Evolutionary conservation across 352 stramenopile genomes (phyloP).

Genomic region (Thraustochytrium sp.): DNA sequence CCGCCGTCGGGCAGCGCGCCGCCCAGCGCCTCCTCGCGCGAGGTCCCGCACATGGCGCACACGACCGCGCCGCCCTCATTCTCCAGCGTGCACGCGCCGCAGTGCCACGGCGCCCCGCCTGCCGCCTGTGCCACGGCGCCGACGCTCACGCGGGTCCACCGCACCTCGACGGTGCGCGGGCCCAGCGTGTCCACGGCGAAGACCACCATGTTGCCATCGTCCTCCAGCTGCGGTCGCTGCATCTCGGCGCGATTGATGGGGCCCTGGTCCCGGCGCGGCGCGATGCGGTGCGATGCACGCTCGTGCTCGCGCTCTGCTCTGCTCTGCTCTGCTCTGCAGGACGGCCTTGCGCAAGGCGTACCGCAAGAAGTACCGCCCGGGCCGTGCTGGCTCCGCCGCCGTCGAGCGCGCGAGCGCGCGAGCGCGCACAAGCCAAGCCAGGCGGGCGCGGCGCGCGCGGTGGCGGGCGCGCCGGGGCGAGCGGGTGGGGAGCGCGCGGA

Average conservation of each 20-base stretch:
- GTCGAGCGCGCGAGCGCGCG: too few relatives aligned
- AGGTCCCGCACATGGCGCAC: slow-evolving; percentile 7
- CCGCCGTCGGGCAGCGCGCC: neutral
- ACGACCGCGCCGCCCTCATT: neutral
- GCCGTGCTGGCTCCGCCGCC: too few relatives aligned
- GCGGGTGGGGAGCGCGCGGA: too few relatives aligned
- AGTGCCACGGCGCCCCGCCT: neutral
- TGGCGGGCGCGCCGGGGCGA: too few relatives aligned
- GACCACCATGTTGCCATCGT: neutral
- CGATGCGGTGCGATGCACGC: too few relatives aligned
- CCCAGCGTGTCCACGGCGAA: neutral
- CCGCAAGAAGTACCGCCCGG: too few relatives aligned
- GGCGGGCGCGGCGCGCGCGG: too few relatives aligned
- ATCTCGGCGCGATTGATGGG: neutral
- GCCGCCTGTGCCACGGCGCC: neutral
- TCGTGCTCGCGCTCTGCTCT: too few relatives aligned
- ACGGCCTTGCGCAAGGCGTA: too few relatives aligned
- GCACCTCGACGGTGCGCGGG: neutral
- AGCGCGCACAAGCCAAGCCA: too few relatives aligned
- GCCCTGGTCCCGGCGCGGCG: too few relatives aligned
- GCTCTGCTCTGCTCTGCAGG: too few relatives aligned
- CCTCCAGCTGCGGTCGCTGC: neutral
- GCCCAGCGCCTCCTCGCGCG: neutral
- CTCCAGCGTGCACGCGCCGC: slow-evolving; percentile 9
- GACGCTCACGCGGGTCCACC: neutral